Evolutionary conservation across 2,329 filamentous ascomycete genomes (phyloP), one percentile per base, ranked within the genome.

Genomic region (Lasiodiplodia hormozganensis): DNA sequence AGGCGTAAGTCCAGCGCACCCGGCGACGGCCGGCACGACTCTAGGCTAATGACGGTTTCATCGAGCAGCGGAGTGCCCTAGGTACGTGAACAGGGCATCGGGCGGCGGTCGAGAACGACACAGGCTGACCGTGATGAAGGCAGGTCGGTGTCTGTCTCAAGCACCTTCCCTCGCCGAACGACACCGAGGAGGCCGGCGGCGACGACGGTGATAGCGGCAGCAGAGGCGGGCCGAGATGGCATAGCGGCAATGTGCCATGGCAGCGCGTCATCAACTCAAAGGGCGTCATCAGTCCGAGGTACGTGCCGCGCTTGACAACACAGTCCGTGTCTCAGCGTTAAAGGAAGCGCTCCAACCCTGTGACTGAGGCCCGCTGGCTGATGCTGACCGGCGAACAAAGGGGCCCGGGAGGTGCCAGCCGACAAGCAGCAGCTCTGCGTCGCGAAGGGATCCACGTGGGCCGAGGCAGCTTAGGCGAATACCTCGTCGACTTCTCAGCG

Each of bases 101-200:
- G 53, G 28, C 43, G 21, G 4, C 40, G 36, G 2, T 60, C 25
- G 21, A 40, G n/a, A 34, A 14, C 49, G 28, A 40, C 16, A 16
- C 21, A 25, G 36, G 16, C 14, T 62, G 66, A 68, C 38, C 60
- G 72, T 77, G 76, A 74, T 72, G 70, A 72, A 82, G 94, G 68
- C 95, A 98, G 81, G 94, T 98, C 7, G 95, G 95, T 65, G 85
- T 96, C 57, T 96, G 92, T 79, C 87, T 98, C 31, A 97, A 97
- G 78, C 90, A 97, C 77, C 88, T 98, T 14, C 88, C 94, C 77
- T 67, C 84, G 64, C 72, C 74, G 56, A 80, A 78, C 73, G 60
- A 64, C 69, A 56, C 57, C 58, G 47, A 64, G 60, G 47, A 52
- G 31, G 31, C 28, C 28, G 51, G 52, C 51, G 52, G 25, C 52